Percentiles rank a stretch among this genome's conserved stretches.
phyloP scores from a whole-genome alignment of 257 asterid genomes.

The Penstemon newberryi region DNA sequence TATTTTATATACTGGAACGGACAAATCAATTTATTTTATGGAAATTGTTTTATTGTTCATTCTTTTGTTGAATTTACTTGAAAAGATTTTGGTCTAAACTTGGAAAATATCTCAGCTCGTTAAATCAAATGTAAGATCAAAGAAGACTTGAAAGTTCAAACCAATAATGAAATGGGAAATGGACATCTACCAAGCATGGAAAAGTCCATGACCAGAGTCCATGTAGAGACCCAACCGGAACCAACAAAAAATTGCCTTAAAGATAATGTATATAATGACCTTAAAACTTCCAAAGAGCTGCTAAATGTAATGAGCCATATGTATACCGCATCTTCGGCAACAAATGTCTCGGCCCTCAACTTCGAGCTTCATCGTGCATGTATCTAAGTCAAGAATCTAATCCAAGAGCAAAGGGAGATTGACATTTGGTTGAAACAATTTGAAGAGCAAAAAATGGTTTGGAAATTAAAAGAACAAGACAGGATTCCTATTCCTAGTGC shows the following conservation, averaged over 20 bases:
- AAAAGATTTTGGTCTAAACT: too few species aligned
- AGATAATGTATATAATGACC: constrained; percentile 59
- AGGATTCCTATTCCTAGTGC: constrained; percentile 47
- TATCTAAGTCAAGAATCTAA: constrained; percentile 47
- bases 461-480: constrained; percentile 75
- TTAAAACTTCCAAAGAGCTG: constrained; percentile 72
- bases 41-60: too few species aligned
- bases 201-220: constrained; percentile 41
- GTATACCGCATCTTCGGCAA: constrained; percentile 52
- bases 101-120: too few species aligned
- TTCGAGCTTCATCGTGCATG: constrained; percentile 70
- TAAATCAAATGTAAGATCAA: too few species aligned
- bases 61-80: too few species aligned
- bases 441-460: constrained; percentile 59
- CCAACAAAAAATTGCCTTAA: constrained; percentile 51
- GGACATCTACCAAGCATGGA: constrained; percentile 56
- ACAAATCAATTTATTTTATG: too few species aligned
- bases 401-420: constrained; percentile 67
- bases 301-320: constrained; percentile 58
- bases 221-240: constrained; percentile 32
- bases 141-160: too few species aligned
- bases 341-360: constrained; percentile 66
- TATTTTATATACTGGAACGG: too few species aligned
- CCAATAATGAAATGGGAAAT: not conserved
- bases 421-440: constrained; percentile 56